Base-by-base conservation (phyloP, 202 grass and related monocot species). In the Cymbopogon flexuosus region DNA sequence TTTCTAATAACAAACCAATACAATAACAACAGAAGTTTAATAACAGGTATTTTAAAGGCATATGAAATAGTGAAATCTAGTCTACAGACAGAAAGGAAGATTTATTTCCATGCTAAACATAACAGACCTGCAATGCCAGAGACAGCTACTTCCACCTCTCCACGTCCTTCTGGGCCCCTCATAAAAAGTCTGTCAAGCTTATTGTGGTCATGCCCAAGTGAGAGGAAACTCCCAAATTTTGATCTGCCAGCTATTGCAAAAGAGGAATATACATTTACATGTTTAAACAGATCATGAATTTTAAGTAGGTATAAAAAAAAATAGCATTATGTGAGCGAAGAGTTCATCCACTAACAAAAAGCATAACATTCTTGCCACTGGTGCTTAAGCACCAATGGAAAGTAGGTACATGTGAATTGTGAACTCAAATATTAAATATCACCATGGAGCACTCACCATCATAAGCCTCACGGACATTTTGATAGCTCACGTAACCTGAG, bases 101-200 rank as follows among this genome's bases (percentile, higher is more conserved):
- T 18, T 14, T 6, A 61, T 16, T 66, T 30, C 39, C 14, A 54
- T 13, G 11, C 10, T 62, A 77, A 82, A 42, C 13, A 49, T 56
- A 45, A 46, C 68, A 22, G 42, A 97, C 92, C 94, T 91, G 86
- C 86, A 70, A 98, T 86, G 70, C 95, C 84, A 49, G 92, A 98
- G 84, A 98, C 95, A 87, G 92, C 92, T 66, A 98, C 95, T 94
- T 98, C 95, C 87, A 98, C 92, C 84, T 98, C 88, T 14, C 95
- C 95, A 29, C 90, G 95, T 13, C 90, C 92, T 84, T 91, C 92
- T 62, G 95, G 95, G 16, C 94, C 95, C 75, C 86, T 86, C 95
- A 98, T 98, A 72, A 86, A 93, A 83, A 98, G 84, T 82, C 73
- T 98, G 76, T 94, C 92, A 19, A 64, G 87, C 81, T 93, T 98